These are phyloP conservation scores for Talaromyces piceae DNA, from an alignment of 2,329 filamentous ascomycete genomes.

Conservation along the genomic window DNA sequence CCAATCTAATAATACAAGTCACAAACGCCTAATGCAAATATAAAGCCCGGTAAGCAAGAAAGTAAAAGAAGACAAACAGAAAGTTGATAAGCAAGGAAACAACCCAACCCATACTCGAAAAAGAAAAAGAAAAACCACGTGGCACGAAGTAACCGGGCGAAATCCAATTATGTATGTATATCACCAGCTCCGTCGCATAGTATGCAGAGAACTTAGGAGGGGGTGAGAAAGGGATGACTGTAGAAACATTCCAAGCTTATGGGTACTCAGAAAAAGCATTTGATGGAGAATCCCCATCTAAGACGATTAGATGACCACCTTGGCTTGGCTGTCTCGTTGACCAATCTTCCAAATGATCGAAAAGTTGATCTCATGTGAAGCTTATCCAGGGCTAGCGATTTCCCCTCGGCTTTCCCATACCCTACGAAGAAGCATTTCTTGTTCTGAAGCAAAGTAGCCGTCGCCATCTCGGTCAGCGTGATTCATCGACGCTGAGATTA, in stretches of 20 bases:
- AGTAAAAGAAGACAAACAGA: not conserved
- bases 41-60: not conserved
- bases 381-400: slow-evolving; percentile 27
- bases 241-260: not conserved
- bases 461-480: slow-evolving; percentile 18
- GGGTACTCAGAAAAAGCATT: not conserved
- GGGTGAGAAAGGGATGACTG: not conserved
- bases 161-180: slow-evolving; percentile 1
- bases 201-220: not conserved
- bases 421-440: slow-evolving; percentile 34
- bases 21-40: not conserved
- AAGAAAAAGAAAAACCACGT: not conserved
- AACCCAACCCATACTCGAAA: not conserved
- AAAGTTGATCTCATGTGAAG: slow-evolving; percentile 1
- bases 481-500: slow-evolving; percentile 28
- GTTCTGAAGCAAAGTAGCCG: slow-evolving; percentile 23
- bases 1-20: not conserved
- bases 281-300: not conserved
- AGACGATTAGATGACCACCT: not conserved
- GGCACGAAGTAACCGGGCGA: not conserved
- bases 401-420: slow-evolving; percentile 38
- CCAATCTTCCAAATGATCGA: slow-evolving; percentile 1
- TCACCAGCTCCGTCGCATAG: not conserved
- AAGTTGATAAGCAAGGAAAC: not conserved
- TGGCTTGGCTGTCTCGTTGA: not conserved